Base-by-base conservation (phyloP, 805 yeast genomes). In the Pichia membranifaciens region DNA sequence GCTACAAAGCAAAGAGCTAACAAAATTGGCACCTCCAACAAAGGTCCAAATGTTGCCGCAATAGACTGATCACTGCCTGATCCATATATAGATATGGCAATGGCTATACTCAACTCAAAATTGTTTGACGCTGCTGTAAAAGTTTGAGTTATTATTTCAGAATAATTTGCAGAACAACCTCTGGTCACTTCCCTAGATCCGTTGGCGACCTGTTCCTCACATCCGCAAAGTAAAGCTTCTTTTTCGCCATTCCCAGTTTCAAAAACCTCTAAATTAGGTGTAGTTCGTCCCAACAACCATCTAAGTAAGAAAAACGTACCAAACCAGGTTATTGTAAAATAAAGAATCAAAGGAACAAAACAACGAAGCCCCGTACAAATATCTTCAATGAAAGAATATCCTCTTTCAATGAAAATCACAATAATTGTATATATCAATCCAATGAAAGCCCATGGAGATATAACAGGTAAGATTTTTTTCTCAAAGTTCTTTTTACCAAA, bases 1-100 rank as follows among this genome's bases (percentile, higher is more conserved):
- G 75, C 70, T 5, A 70, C 64, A 51, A 67, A 62, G 4, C 71
- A 58, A 23, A 74, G 51, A 1, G 62, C 17, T 45, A 74, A 53
- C 34, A 78, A 62, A 7, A 78, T 69, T 5, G 83, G 83, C 8
- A 78, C 78, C 53, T 78, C 84, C n/a, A 78, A 55, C 33, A 78
- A 63, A 0, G 82, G 82, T 1, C 82, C 83, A 57, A 78, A 74
- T 0, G 82, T 76, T 2, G 82, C 76, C 4, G 84, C 83, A 37
- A 78, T 68, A 1, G 81, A 73, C 55, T 77, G 73, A 43, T 73
- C 68, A 48, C 78, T 71, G 1, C 73, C 75, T 23, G 69, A 61
- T 0, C 83, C 83, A 59, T 75, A 78, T 12, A 75, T 52, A 0
- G 80, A 69, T 6, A 74, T 70, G 1, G 80, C 75, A 17, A 78